These are phyloP conservation scores for Mortierella polycephala DNA, from an alignment of 371 early-diverging fungal species.

Conservation along the genomic window DNA sequence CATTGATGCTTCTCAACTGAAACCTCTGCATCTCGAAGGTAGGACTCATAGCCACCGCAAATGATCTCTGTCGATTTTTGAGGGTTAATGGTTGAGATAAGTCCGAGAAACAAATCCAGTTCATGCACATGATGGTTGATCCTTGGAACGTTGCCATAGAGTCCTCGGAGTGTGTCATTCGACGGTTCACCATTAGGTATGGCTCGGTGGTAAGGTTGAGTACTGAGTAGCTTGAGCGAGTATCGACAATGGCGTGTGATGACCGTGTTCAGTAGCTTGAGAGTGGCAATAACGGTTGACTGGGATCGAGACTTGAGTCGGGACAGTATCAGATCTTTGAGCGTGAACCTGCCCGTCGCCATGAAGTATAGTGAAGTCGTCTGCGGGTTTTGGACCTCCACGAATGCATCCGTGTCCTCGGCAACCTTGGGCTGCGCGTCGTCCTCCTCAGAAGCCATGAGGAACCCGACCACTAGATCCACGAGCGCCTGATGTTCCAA, in stretches of 20 bases:
- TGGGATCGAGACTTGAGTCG: slow-evolving; percentile 76
- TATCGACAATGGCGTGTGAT: slow-evolving; percentile 80
- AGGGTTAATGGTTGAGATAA: slow-evolving; percentile 70
- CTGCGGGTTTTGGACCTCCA: slow-evolving; percentile 40
- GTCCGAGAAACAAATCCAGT: slow-evolving; percentile 74
- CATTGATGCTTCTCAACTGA: slow-evolving; percentile 69
- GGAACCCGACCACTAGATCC: slow-evolving; percentile 75
- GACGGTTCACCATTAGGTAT: slow-evolving; percentile 15
- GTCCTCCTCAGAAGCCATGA: slow-evolving; percentile 72
- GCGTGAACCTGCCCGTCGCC: slow-evolving; percentile 68
- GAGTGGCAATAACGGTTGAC: slow-evolving; percentile 80
- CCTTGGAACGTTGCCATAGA: slow-evolving; percentile 31
- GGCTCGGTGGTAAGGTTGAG: slow-evolving; percentile 61
- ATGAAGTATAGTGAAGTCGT: slow-evolving; percentile 59
- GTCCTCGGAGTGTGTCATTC: slow-evolving; percentile 9
- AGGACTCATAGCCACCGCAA: slow-evolving; percentile 75
- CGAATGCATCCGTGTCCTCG: slow-evolving; percentile 24
- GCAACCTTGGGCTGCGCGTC: slow-evolving; percentile 2
- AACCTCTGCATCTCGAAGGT: slow-evolving; percentile 79
- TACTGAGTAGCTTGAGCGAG: slow-evolving; percentile 71
- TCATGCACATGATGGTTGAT: slow-evolving; percentile 77
- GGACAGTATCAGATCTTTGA: slow-evolving; percentile 80
- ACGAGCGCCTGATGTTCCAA: slow-evolving; percentile 80
- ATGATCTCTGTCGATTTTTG: slow-evolving; percentile 61
- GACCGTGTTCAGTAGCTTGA: slow-evolving; percentile 82